phyloP scores from a whole-genome alignment of 768 basidiomycete species.

The Trametopsis cervina region DNA sequence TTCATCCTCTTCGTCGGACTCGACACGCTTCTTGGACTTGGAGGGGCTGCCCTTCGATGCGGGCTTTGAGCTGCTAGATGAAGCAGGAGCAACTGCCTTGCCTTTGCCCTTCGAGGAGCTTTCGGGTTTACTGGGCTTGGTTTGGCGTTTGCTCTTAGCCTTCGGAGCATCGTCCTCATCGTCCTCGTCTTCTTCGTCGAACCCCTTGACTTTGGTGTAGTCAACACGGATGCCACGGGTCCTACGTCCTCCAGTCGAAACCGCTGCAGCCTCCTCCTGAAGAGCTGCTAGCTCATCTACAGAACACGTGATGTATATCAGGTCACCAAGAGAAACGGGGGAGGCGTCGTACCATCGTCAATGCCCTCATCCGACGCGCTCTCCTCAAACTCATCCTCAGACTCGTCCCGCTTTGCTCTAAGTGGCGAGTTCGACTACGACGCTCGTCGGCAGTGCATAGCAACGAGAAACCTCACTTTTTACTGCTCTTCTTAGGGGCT shows the following conservation, averaged over 20 bases:
- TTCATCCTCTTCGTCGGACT: constrained; percentile 40
- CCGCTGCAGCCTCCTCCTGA: constrained; percentile 14
- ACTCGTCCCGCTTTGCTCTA: constrained; percentile 24
- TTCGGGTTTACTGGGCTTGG: constrained; percentile 4
- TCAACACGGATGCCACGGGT: constrained; percentile 22
- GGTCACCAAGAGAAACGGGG: background rate
- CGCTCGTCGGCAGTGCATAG: background rate
- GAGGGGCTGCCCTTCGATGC: constrained; percentile 11
- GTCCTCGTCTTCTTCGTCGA: constrained; percentile 17
- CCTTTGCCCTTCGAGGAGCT: constrained; percentile 2
- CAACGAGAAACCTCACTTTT: constrained; percentile 24
- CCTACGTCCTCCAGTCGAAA: constrained; percentile 17
- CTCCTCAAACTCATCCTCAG: constrained; percentile 21
- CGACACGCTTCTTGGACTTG: constrained; percentile 17
- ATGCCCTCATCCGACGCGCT: constrained; percentile 20
- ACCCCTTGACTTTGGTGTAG: constrained; percentile 24
- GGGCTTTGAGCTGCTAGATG: constrained; percentile 9
- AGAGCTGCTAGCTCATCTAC: constrained; percentile 21
- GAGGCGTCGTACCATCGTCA: constrained; percentile 18
- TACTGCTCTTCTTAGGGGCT: constrained; percentile 24
- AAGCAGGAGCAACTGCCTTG: constrained; percentile 6
- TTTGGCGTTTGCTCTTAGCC: background rate
- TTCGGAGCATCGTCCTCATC: constrained; percentile 37
- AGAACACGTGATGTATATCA: background rate
- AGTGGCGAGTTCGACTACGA: constrained; percentile 2